phyloP scores from a whole-genome alignment of 257 asterid species.

The Gardenia jasminoides region DNA sequence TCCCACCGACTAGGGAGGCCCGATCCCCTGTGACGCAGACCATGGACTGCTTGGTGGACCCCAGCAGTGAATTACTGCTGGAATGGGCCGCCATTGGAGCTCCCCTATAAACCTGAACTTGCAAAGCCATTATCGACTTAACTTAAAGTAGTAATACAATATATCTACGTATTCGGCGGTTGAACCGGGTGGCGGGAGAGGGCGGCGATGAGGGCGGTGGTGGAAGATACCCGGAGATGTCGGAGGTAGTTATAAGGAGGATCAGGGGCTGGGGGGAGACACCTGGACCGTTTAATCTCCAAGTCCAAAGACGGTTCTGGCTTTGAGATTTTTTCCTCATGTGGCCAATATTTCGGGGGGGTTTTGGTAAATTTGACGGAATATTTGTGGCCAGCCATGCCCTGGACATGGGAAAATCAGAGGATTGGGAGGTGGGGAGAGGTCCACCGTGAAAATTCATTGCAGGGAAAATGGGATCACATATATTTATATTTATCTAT shows the following conservation, averaged over 20 bases:
- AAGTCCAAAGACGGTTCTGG: slow-evolving; percentile 25
- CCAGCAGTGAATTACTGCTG: slow-evolving; percentile 22
- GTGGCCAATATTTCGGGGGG: slow-evolving; percentile 10
- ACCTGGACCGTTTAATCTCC: slow-evolving; percentile 28
- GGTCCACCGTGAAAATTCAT: not conserved
- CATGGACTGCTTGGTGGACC: slow-evolving; percentile 38
- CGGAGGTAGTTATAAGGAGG: slow-evolving; percentile 20
- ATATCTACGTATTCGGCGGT: not conserved
- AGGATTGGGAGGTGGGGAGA: not conserved
- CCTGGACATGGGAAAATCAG: not conserved
- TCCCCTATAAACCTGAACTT: slow-evolving; percentile 48
- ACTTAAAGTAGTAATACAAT: not conserved
- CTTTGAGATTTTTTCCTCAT: slow-evolving; percentile 28
- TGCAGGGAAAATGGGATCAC: not conserved
- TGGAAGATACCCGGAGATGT: not conserved
- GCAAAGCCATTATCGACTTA: slow-evolving; percentile 60
- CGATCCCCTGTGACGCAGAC: slow-evolving; percentile 52
- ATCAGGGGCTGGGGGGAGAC: slow-evolving; percentile 5
- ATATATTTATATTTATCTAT: no score
- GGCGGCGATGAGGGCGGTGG: slow-evolving; percentile 16
- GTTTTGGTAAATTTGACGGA: slow-evolving; percentile 1
- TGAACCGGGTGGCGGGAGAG: slow-evolving; percentile 4
- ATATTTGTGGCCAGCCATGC: slow-evolving; percentile 7
- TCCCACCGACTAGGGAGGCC: slow-evolving; percentile 25
- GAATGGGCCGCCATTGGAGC: slow-evolving; percentile 46